Conservation (phyloP, 2,329 filamentous ascomycete genomes). For the Incumbomyces delicatus region DNA sequence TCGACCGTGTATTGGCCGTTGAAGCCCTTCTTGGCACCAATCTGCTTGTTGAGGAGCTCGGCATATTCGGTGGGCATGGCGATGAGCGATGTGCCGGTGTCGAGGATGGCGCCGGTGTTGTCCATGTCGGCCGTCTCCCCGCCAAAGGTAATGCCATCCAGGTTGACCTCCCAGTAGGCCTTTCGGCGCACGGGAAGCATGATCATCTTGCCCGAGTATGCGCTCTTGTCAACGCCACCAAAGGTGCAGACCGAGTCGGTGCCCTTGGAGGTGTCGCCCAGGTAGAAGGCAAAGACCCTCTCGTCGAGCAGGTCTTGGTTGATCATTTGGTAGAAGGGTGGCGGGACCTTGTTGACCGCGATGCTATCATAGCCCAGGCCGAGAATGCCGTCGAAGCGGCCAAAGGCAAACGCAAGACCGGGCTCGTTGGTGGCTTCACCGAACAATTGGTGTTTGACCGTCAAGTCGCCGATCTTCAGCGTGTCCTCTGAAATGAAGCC, state of each 20-base stretch:
- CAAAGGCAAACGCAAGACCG: constrained; percentile 94
- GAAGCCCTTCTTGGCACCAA: constrained; percentile 95
- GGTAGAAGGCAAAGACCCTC: constrained; percentile 93
- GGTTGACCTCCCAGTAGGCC: constrained; percentile 99
- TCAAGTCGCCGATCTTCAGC: constrained; percentile 78
- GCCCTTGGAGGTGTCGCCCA: constrained; percentile 62
- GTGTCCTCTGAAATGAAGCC: constrained; percentile 89
- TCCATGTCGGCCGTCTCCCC: constrained; percentile 80
- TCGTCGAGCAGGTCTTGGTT: constrained; percentile 84
- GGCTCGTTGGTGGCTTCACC: constrained; percentile 94
- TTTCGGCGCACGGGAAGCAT: constrained; percentile 94
- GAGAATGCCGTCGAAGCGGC: constrained; percentile 92
- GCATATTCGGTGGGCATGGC: constrained; percentile 83
- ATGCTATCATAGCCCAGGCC: constrained; percentile 92
- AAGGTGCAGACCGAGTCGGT: constrained; percentile 80
- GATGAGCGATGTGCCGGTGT: constrained; percentile 96
- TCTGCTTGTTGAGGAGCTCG: constrained; percentile 93
- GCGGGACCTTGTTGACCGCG: constrained; percentile 89
- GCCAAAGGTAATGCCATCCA: constrained; percentile 84
- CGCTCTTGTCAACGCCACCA: constrained; percentile 73
- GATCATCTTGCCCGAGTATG: constrained; percentile 76
- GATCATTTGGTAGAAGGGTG: constrained; percentile 94
- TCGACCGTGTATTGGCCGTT: constrained; percentile 95
- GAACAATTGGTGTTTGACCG: constrained; percentile 82
- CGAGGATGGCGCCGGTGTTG: constrained; percentile 89